Base-by-base conservation (phyloP, 192 early-diverging fungal species). In the Backusella mclennaniae region DNA sequence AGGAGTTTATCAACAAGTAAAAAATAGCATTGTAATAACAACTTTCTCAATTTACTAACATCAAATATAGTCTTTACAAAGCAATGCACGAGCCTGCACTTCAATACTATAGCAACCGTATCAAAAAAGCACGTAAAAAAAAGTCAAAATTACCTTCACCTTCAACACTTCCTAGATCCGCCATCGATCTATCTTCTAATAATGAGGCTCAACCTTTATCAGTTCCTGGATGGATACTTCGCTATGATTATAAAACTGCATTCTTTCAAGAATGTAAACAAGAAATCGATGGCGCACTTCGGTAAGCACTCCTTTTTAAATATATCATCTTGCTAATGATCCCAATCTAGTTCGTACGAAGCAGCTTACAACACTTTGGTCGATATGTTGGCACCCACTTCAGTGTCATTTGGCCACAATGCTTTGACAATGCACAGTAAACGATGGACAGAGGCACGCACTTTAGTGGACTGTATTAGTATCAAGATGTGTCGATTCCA, bases 401-500 rank as follows among this genome's bases (percentile, higher is more conserved):
- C 86, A 14, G 56, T 74, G 0, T 84, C 84, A 14, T 83, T 79
- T 1, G 86, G 86, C 11, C 78, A 80, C 15, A 67, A 75, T 7
- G 80, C 83, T 42, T 68, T 95, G 41, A 75, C 77, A 33, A 85
- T 83, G 11, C 88, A 85, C 19, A 85, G 87, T 6, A 84, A 86
- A 46, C 79, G 94, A 31, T 96, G 94, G 94, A 77, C 69, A 2
- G 94, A 96, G 68, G 92, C 93, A n/a, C 83, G 89, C 29, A 81
- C 80, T 11, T 72, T 95, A n/a, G 87, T 87, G 5, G 94, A 96
- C 75, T 91, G 86, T 69, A 82, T 96, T 12, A 94, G 90, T 79
- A 75, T 94, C 2, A 95, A 94, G 90, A 93, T 96, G 19, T 95
- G 93, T 70, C 90, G 92, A 76, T 85, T 96, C 7, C 82, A 92